Conservation (phyloP, 306 rosid genomes). For the Benincasa hispida region DNA sequence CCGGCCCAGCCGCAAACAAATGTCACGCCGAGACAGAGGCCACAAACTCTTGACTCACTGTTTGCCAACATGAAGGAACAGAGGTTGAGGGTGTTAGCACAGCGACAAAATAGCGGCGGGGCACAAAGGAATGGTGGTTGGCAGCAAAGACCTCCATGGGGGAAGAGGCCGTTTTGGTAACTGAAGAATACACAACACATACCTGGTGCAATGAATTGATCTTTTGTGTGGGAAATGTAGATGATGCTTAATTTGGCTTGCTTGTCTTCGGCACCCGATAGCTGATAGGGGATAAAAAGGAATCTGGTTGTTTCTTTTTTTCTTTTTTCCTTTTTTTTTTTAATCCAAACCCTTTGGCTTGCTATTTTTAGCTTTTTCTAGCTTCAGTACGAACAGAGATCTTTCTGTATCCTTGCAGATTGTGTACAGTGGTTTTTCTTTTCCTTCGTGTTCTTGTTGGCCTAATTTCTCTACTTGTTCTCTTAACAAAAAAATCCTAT, state of each 20-base stretch:
- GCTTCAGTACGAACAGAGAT: not conserved
- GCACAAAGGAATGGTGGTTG: constrained; percentile 30
- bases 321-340: not conserved
- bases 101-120: constrained; percentile 26
- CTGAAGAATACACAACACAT: not conserved
- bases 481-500: not conserved
- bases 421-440: not conserved
- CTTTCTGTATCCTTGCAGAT: not conserved
- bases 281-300: not conserved
- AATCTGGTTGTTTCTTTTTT: not conserved
- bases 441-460: not conserved
- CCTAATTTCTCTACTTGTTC: not conserved
- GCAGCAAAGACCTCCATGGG: constrained; percentile 50
- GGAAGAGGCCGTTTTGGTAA: constrained; percentile 61
- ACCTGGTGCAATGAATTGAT: not conserved
- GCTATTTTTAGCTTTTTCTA: not conserved
- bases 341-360: not conserved
- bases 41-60: constrained; percentile 65
- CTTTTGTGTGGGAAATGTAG: not conserved
- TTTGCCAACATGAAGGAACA: constrained; percentile 89
- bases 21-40: constrained; percentile 40
- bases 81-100: constrained; percentile 42
- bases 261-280: not conserved
- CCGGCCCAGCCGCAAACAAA: constrained; percentile 23
- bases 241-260: not conserved